Percentiles rank a stretch among this genome's conserved stretches.
Evolutionary conservation across 352 stramenopile species (phyloP).

Genomic region (Globisporangium rhizosaccharum): DNA sequence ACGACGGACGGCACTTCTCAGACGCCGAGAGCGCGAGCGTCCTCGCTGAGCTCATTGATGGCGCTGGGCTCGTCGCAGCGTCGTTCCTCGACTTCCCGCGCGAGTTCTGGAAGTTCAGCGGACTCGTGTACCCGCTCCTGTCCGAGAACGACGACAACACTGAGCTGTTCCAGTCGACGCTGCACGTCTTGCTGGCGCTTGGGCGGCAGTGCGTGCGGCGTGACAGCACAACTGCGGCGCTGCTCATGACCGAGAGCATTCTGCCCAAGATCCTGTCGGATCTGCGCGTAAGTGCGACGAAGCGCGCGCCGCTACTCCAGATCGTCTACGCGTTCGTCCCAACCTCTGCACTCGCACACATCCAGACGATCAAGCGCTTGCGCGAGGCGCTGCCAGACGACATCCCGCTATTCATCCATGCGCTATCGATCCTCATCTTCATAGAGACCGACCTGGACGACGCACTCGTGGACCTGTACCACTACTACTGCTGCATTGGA

Average conservation of each 20-base stretch:
- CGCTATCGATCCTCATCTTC: slow-evolving; percentile 57
- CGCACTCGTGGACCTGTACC: slow-evolving; percentile 74
- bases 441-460: slow-evolving; percentile 71
- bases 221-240: slow-evolving; percentile 31
- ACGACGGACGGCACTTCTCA: slow-evolving; percentile 31
- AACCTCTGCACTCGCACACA: slow-evolving; percentile 43
- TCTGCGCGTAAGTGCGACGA: slow-evolving; percentile 24
- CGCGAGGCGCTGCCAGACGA: slow-evolving; percentile 54
- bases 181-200: slow-evolving; percentile 30
- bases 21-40: slow-evolving; percentile 33
- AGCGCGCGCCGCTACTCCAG: slow-evolving; percentile 47
- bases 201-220: slow-evolving; percentile 41
- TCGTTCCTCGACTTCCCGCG: slow-evolving; percentile 70
- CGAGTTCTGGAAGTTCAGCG: slow-evolving; percentile 78
- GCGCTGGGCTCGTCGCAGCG: slow-evolving; percentile 41
- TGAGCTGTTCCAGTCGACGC: slow-evolving; percentile 28
- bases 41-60: slow-evolving; percentile 37
- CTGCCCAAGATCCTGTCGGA: slow-evolving; percentile 35
- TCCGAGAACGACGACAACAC: slow-evolving; percentile 41
- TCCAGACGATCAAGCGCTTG: slow-evolving; percentile 74
- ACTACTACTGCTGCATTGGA: slow-evolving; percentile 86
- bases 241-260: slow-evolving; percentile 54
- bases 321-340: slow-evolving; percentile 62
- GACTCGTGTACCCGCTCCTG: slow-evolving; percentile 46
- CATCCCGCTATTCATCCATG: slow-evolving; percentile 74